Evolutionary conservation across 352 stramenopile species (phyloP), one percentile per base, ranked within the genome.

Genomic region (Globisporangium polare): DNA sequence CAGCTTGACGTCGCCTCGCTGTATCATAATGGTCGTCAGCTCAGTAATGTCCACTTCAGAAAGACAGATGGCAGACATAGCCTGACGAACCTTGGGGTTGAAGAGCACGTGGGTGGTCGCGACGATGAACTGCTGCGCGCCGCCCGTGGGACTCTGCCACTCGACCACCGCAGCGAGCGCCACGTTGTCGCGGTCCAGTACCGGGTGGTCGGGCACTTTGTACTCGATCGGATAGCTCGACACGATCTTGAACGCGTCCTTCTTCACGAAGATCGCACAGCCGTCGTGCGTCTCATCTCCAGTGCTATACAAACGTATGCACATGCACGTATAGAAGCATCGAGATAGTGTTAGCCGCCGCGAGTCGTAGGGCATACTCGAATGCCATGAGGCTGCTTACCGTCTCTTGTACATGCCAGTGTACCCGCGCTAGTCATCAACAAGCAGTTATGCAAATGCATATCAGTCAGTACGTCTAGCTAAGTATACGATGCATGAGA

Each of bases 61-160:
- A 24, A 46, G 29, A 33, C 29, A 45, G 15, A 45, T 6, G 39
- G 15, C 4, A 33, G 26, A 22, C 13, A 35, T 12, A 41, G 7
- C 17, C 2, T 9, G 1, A 58, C 70, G 20, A 47, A 90, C 81
- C 47, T 77, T 75, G 2, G 81, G 81, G 37, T 90, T 90, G 64
- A 90, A 90, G 15, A 90, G 68, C 50, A 90, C 60, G 55, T 90
- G 81, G 13, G 81, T 90, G 45, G 77, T 89, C n/a, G 78, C 75
- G 17, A 89, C 62, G 5, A 89, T 39, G 31, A 89, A 83, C 12
- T 68, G 79, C 42, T 68, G 60, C 0, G 33, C 58, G 15, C 61
- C 62, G 12, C 61, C 64, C 7, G n/a, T 58, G 5, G 33, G 31
- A 7, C 41, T 50, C 24, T 67, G 67, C 52, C 64, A 70, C 52